phyloP scores from a whole-genome alignment of 2,329 filamentous ascomycete genomes.

The Stemphylium beticola region DNA sequence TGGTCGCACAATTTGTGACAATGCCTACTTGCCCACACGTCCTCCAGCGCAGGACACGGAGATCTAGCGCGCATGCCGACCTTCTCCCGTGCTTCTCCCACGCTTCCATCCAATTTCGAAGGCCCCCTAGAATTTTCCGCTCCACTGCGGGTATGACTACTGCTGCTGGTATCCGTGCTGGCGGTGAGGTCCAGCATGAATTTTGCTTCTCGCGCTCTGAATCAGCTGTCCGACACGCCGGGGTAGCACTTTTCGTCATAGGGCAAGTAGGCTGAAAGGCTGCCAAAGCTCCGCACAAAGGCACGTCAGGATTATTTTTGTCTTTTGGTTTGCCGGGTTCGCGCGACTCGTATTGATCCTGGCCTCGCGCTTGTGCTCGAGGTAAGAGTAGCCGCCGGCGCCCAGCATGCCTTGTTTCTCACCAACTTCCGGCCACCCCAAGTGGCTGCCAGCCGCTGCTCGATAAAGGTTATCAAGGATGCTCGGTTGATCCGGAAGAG shows the following conservation, averaged over 20 bases:
- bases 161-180: slow-evolving; percentile 23
- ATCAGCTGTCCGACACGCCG: slow-evolving; percentile 14
- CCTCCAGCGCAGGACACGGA: slow-evolving; percentile 22
- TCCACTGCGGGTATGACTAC: slow-evolving; percentile 20
- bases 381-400: slow-evolving; percentile 16
- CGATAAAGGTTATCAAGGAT: slow-evolving; percentile 14
- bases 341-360: slow-evolving; percentile 40
- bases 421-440: slow-evolving; percentile 20
- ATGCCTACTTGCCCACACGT: slow-evolving; percentile 28
- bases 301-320: slow-evolving; percentile 43
- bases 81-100: slow-evolving; percentile 50
- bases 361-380: slow-evolving; percentile 19
- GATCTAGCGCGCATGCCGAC: slow-evolving; percentile 36
- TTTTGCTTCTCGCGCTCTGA: slow-evolving; percentile 20
- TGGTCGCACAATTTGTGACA: slow-evolving; percentile 38
- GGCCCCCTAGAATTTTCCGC: slow-evolving; percentile 32
- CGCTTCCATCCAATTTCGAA: slow-evolving; percentile 44
- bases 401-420: slow-evolving; percentile 18
- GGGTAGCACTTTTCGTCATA: slow-evolving; percentile 10
- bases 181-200: slow-evolving; percentile 36
- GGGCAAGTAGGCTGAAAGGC: slow-evolving; percentile 25
- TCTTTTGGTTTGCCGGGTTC: slow-evolving; percentile 30
- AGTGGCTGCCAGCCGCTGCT: slow-evolving; percentile 20
- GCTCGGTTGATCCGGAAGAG: slow-evolving; percentile 27
- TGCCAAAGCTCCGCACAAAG: slow-evolving; percentile 22